These are phyloP conservation scores for Gomphus bonarii DNA, from an alignment of 1,284 basidiomycete species.

Conservation along the genomic window DNA sequence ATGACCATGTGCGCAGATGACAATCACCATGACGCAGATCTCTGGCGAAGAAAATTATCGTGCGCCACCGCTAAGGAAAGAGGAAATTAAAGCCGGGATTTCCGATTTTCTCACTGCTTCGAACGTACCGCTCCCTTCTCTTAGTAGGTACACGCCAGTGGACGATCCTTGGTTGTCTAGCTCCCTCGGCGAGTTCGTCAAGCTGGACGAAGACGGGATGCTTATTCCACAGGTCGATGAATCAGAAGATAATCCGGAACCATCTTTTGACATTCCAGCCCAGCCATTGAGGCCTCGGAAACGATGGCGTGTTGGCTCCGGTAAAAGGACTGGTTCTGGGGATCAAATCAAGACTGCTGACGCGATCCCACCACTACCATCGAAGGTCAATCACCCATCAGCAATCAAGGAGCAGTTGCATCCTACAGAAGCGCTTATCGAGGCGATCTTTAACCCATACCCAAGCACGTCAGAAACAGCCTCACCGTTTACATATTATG, in stretches of 20 bases:
- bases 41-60: slow-evolving; percentile 49
- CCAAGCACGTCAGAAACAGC: slow-evolving; percentile 31
- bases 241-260: slow-evolving; percentile 2
- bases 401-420: slow-evolving; percentile 29
- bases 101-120: slow-evolving; percentile 47
- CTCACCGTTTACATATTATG: slow-evolving; percentile 51
- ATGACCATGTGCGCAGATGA: slow-evolving; percentile 32
- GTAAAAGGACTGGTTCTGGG: not conserved
- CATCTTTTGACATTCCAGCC: not conserved
- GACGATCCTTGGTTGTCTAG: slow-evolving; percentile 16
- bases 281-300: not conserved
- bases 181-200: slow-evolving; percentile 7
- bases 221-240: slow-evolving; percentile 6
- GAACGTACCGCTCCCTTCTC: slow-evolving; percentile 36
- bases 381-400: slow-evolving; percentile 24
- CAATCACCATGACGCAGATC: slow-evolving; percentile 48
- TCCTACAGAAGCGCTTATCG: slow-evolving; percentile 61
- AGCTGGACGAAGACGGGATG: slow-evolving; percentile 3
- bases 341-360: not conserved
- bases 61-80: slow-evolving; percentile 57
- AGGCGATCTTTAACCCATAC: slow-evolving; percentile 63
- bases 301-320: not conserved
- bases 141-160: slow-evolving; percentile 40
- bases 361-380: slow-evolving; percentile 11
- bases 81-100: slow-evolving; percentile 60